Evolutionary conservation across 2,329 filamentous ascomycete species (phyloP).

Genomic region (Arthrobotrys iridis): DNA sequence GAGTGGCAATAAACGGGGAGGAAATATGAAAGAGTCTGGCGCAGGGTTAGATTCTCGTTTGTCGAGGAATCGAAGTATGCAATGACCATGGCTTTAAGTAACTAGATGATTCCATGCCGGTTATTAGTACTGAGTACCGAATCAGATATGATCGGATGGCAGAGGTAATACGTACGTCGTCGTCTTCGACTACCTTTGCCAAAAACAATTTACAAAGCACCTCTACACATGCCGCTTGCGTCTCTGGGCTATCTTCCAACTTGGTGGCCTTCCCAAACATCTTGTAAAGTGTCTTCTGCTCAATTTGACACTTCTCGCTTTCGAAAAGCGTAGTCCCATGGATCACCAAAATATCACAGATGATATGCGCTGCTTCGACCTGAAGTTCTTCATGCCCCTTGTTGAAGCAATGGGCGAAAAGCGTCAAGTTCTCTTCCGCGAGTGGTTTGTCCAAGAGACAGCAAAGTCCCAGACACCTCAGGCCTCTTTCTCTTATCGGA

Average conservation of each 20-base stretch:
- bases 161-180: conserved; percentile 52
- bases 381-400: conserved; percentile 92
- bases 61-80: conserved; percentile 91
- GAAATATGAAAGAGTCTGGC: conserved; percentile 92
- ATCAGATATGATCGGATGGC: neutral
- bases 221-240: conserved; percentile 82
- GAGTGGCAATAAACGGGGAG: conserved; percentile 93
- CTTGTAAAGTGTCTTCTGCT: conserved; percentile 76
- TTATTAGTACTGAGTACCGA: neutral
- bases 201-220: conserved; percentile 88
- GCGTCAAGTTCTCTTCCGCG: conserved; percentile 86
- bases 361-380: conserved; percentile 87
- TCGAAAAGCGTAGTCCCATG: conserved; percentile 82
- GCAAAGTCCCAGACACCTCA: conserved; percentile 89
- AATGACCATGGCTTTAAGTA: conserved; percentile 85
- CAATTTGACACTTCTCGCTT: conserved; percentile 64
- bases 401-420: conserved; percentile 95
- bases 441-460: conserved; percentile 90
- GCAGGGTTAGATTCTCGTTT: conserved; percentile 78
- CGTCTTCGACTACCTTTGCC: conserved; percentile 77
- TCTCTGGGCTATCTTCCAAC: conserved; percentile 74
- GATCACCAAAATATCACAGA: conserved; percentile 90
- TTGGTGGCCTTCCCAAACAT: conserved; percentile 85
- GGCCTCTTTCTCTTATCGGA: conserved; percentile 86
- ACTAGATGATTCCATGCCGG: conserved; percentile 58